phyloP scores from a whole-genome alignment of 2,329 filamentous ascomycete genomes.

The Colletotrichum phormii region DNA sequence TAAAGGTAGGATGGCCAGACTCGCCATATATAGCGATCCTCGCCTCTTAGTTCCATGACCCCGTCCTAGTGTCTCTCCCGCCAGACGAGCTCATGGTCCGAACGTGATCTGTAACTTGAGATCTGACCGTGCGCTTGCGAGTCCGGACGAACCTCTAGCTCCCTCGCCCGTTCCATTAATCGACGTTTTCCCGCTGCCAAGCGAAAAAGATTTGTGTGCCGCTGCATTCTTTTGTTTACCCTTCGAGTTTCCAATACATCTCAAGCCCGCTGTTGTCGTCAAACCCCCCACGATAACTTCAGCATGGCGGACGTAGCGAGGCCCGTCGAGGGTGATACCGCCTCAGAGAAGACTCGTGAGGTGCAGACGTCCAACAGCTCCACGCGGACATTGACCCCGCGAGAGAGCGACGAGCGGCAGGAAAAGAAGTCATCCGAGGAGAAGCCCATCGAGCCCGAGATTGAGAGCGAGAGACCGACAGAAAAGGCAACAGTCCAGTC shows the following conservation, averaged over 20 bases:
- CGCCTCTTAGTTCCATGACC: background rate
- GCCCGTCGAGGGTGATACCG: conserved; percentile 10
- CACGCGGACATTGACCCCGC: conserved; percentile 26
- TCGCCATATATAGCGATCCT: conserved; percentile 20
- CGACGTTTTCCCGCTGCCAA: conserved; percentile 12
- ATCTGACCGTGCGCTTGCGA: conserved; percentile 20
- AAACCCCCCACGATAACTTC: background rate
- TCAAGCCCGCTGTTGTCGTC: background rate
- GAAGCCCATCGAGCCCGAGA: background rate
- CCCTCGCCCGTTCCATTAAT: conserved; percentile 8
- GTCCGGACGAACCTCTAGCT: conserved; percentile 25
- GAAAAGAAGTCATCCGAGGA: conserved; percentile 16
- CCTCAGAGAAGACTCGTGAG: conserved; percentile 3
- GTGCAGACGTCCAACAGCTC: conserved; percentile 21
- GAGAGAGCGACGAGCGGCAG: conserved; percentile 26
- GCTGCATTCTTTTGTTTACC: conserved; percentile 1
- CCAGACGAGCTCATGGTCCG: conserved; percentile 2
- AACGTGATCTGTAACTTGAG: conserved; percentile 21
- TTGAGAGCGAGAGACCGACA: background rate
- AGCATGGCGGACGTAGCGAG: conserved; percentile 15
- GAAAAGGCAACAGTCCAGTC: conserved; percentile 9
- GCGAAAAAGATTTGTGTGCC: background rate
- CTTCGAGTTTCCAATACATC: background rate
- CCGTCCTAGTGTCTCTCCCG: background rate
- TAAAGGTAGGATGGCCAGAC: background rate